Evolutionary conservation across 352 stramenopile genomes (phyloP).

Genomic region (Elongisporangium undulatum): DNA sequence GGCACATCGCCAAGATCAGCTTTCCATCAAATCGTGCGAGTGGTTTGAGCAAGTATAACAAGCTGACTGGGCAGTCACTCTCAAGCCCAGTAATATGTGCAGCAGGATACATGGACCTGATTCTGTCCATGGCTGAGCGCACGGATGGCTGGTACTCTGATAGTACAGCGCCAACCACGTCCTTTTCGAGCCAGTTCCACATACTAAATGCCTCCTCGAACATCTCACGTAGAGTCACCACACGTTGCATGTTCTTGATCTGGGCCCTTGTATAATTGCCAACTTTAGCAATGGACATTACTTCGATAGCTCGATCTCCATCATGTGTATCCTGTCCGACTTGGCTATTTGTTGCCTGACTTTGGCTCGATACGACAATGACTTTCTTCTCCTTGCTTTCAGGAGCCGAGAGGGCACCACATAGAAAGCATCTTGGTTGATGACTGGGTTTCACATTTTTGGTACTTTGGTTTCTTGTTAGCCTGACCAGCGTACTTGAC

Average conservation of each 20-base stretch:
- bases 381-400: not conserved
- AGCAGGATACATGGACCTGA: not conserved
- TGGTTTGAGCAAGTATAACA: not conserved
- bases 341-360: not conserved
- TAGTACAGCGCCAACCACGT: not conserved
- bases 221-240: not conserved
- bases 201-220: not conserved
- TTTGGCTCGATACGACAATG: not conserved
- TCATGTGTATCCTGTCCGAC: not conserved
- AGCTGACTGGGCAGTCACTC: not conserved
- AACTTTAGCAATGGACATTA: not conserved
- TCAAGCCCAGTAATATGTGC: not conserved
- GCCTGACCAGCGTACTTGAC: not conserved
- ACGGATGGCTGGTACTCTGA: not conserved
- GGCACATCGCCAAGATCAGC: not conserved
- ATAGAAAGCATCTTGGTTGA: not conserved
- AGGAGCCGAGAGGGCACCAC: not conserved
- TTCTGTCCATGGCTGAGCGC: not conserved
- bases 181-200: not conserved
- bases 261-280: not conserved
- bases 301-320: not conserved
- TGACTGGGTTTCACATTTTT: not conserved
- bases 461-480: not conserved
- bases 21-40: not conserved
- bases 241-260: not conserved